Base-by-base conservation (phyloP, 2,329 filamentous ascomycete species). In the Thielaviopsis euricoi region DNA sequence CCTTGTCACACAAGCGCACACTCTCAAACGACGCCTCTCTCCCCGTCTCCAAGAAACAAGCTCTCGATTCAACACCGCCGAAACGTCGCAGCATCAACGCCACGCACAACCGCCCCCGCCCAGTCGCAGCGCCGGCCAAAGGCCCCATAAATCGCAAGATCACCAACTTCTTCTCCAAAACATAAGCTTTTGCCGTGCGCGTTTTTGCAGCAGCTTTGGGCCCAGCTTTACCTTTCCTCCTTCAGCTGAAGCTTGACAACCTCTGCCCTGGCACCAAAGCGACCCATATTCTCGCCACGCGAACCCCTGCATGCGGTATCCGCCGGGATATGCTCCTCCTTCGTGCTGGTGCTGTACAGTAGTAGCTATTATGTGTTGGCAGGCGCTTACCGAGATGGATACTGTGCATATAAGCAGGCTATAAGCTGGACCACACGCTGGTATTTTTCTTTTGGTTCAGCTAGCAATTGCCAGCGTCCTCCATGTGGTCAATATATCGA, bases 151-250 rank as follows among this genome's bases (percentile, higher is more conserved):
- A 56, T 15, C 15, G 22, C 22, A 59, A 59, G 25, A 59, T 59
- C 55, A 59, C 53, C 54, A 56, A 21, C 46, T 59, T 56, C 53
- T 59, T 56, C n/a, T 40, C 19, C 19, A 59, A 50, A 26, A 21
- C 23, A 6, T 59, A 49, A 59, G 12, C 29, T 33, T 21, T 17
- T 33, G 25, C n/a, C 26, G 7, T 3, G 29, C 12, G 13, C 21
- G 21, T 56, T 40, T 46, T 19, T 19, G 40, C 17, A 46, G 29
- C 29, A 10, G 12, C 29, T 2, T 33, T 10, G 29, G 12, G 7
- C 29, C 12, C 29, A 33, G 9, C 7, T 33, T 10, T 26, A 4
- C 7, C 25, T 7, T 26, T 26, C 25, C n/a, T n/a, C 25, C 25
- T 40, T 43, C 37, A 43, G 13, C 37, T 40, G 37, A 40, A 40